Evolutionary conservation across 495 filamentous ascomycete genomes (phyloP), one percentile per base, ranked within the genome.

Genomic region (Aspergillus cristatus): DNA sequence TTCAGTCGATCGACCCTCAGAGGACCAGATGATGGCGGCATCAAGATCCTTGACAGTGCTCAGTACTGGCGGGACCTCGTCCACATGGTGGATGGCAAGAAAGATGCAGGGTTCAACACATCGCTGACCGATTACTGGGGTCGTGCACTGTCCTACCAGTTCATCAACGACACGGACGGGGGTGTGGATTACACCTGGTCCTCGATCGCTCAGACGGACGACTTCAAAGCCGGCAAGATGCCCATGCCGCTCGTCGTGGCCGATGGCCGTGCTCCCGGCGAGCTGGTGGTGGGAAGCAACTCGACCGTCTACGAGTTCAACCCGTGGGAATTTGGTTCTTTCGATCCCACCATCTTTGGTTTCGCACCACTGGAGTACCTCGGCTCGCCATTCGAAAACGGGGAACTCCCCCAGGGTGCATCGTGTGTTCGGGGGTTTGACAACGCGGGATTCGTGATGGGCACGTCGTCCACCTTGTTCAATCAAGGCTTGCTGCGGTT

Each of bases 111-210:
- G 2, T 91, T 77, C 57, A 71, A 87, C 34, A 75, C 68, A 26
- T 80, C 81, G 6, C 65, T 94, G 39, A 93, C 87, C 0, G 88
- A 94, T 58, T 90, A 84, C 49, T 94, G 88, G 57, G 73, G 65
- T 13, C 77, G 86, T 28, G 81, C 80, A 4, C 68, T 94, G 17
- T 81, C 80, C 20, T 87, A 77, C 50, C 88, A 96, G 55, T 69
- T 96, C 35, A 71, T 96, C 53, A 81, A 88, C 54, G 79, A 68
- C 14, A 63, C 70, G 1, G 61, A 83, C 46, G 89, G 89, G 15
- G 88, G 86, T 0, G 76, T 79, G 8, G 68, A 63, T 2, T 86
- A 82, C 48, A 96, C 89, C 14, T 94, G 78, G 65, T 91, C 86
- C 14, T 91, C 85, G 15, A 89, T 96, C 48, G 79, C 83, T 7